phyloP scores from a whole-genome alignment of 495 filamentous ascomycete species.

The Elasticomyces elasticus region DNA sequence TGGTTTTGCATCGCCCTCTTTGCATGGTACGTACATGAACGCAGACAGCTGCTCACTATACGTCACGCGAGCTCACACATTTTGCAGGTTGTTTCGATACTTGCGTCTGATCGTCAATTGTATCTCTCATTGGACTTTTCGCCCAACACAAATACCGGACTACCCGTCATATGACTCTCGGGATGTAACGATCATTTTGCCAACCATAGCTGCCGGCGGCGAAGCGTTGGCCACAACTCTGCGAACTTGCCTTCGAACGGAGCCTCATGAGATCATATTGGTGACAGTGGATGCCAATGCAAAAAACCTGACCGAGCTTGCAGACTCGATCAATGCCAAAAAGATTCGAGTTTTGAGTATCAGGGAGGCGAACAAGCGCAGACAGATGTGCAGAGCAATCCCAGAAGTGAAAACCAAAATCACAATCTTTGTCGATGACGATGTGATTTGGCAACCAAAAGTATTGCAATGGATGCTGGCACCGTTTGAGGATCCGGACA shows the following conservation, averaged over 20 bases:
- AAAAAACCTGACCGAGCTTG: slow-evolving; percentile 43
- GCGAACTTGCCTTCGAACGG: slow-evolving; percentile 45
- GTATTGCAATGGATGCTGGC: slow-evolving; percentile 76
- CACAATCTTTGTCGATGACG: slow-evolving; percentile 77
- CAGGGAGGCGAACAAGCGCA: slow-evolving; percentile 61
- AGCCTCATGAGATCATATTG: slow-evolving; percentile 49
- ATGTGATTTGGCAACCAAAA: slow-evolving; percentile 71
- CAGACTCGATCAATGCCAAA: slow-evolving; percentile 42
- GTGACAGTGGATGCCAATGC: slow-evolving; percentile 57
- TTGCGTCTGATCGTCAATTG: slow-evolving; percentile 56
- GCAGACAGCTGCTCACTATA: background rate
- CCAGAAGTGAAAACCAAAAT: slow-evolving; percentile 64
- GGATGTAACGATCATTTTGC: slow-evolving; percentile 68
- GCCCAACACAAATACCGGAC: slow-evolving; percentile 50
- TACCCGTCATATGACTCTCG: slow-evolving; percentile 53
- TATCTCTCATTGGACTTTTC: slow-evolving; percentile 54
- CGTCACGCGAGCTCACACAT: slow-evolving; percentile 2
- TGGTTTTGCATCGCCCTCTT: slow-evolving; percentile 19
- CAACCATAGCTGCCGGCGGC: slow-evolving; percentile 55
- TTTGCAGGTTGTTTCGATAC: slow-evolving; percentile 37
- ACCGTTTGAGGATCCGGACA: slow-evolving; percentile 65
- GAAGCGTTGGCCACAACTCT: slow-evolving; percentile 51
- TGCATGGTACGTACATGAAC: slow-evolving; percentile 17
- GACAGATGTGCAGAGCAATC: slow-evolving; percentile 72
- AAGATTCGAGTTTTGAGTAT: slow-evolving; percentile 33